A percentile compares a stretch with the other conserved stretches of the same genome.
Conservation (phyloP, 2,329 filamentous ascomycete genomes). For the Dactylellina sp. region DNA sequence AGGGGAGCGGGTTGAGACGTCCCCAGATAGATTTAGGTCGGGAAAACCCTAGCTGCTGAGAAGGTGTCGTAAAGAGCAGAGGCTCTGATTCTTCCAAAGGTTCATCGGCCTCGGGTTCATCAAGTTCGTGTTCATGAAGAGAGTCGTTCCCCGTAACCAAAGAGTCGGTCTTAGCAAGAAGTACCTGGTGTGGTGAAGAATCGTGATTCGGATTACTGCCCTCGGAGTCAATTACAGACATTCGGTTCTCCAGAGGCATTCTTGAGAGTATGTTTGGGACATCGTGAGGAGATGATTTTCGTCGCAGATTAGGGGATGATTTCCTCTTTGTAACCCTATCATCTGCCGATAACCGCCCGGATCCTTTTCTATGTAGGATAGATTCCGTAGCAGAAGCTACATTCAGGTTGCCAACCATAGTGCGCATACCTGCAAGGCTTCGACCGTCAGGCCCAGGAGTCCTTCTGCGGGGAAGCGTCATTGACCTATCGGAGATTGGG, state of each 20-base stretch:
- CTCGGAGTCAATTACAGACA: slow-evolving; percentile 52
- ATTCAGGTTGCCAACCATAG: slow-evolving; percentile 59
- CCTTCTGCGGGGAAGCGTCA: slow-evolving; percentile 43
- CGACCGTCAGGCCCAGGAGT: slow-evolving; percentile 49
- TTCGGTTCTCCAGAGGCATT: slow-evolving; percentile 43
- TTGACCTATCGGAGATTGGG: slow-evolving; percentile 48
- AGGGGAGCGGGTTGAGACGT: slow-evolving; percentile 57
- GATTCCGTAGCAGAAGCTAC: slow-evolving; percentile 56
- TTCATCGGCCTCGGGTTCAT: slow-evolving; percentile 3
- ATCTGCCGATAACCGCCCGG: slow-evolving; percentile 42
- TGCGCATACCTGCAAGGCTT: slow-evolving; percentile 55
- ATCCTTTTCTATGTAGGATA: slow-evolving; percentile 48
- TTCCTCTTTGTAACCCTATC: slow-evolving; percentile 49
- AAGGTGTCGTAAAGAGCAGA: slow-evolving; percentile 8
- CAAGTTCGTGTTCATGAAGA: not conserved
- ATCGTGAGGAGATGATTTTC: slow-evolving; percentile 52
- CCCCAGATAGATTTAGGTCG: slow-evolving; percentile 58
- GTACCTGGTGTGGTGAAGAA: slow-evolving; percentile 14
- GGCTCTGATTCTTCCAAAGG: slow-evolving; percentile 5
- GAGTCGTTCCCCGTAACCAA: slow-evolving; percentile 37
- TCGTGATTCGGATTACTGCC: slow-evolving; percentile 47
- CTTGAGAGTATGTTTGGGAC: slow-evolving; percentile 25
- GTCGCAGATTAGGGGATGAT: slow-evolving; percentile 39
- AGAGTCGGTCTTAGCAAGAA: slow-evolving; percentile 48
- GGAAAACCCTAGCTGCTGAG: slow-evolving; percentile 25